Evolutionary conservation across 192 early-diverging fungal genomes (phyloP), one percentile per base, ranked within the genome.

Genomic region (Coemansia sp.): DNA sequence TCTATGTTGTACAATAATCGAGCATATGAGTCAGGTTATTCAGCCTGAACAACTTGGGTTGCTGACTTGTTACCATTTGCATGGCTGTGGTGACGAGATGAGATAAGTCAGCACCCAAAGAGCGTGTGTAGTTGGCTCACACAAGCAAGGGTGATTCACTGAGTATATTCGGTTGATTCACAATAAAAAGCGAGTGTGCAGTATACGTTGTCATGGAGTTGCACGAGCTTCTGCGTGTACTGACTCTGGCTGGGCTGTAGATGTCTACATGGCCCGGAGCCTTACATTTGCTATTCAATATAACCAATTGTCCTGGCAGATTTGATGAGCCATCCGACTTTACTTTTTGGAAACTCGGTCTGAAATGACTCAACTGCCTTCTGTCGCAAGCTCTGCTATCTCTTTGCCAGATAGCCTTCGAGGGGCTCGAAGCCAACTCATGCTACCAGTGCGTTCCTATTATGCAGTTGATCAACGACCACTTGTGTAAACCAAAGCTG

Each of bases 331-430:
- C 26, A 0, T 1, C 1, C 26, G 1, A 1, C 1, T 26, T 1
- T 26, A 0, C 26, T 1, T 1, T 26, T 26, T 26, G 26, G 1
- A 0, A 16, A 16, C 2, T 0, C 1, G 1, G 1, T 1, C 1
- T 1, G 1, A 1, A 1, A 26, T 1, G 1, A 1, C 1, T 26
- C 1, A 46, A 46, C 17, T 4, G 2, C 0, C 44, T 46, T 16
- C 13, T 46, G 44, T 46, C 44, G 44, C 44, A 13, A 46, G 44
- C 17, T 46, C 17, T 46, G 44, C 44, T 16, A 17, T 46, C 44
- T 16, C 44, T 46, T 46, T 16, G 17, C 16, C 17, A 4, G 13
- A 19, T 46, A n/a, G 0, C 1, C 44, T 46, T 46, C n/a, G 17
- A 2, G 44, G 44, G 44, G 3, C 0, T 46, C n/a, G 4, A 4